Base-by-base conservation (phyloP, 2,329 filamentous ascomycete genomes). In the Aspergillus novofumigatus region DNA sequence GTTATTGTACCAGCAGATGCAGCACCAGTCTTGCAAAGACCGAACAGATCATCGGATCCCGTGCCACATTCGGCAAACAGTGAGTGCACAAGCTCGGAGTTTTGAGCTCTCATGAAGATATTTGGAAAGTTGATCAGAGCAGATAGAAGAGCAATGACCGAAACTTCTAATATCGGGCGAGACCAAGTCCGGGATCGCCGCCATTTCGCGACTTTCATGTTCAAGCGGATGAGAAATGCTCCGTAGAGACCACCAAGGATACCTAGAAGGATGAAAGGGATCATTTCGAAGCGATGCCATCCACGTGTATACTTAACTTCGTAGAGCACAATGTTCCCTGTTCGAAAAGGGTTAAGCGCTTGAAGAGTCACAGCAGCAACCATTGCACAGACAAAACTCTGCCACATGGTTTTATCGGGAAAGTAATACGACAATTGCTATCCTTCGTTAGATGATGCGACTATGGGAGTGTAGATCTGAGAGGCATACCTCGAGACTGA, bases 371-470 rank as follows among this genome's bases (percentile, higher is more conserved):
- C 91, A 20, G 94, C 93, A 17, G 92, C 94, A n/a, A 96, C 91
- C 92, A 97, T 97, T 71, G 94, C 94, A 68, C 94, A 97, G 44
- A 99, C 94, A 69, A 99, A 99, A 68, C 92, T 96, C 73, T 97
- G 94, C 94, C 94, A 99, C 94, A 99, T 97, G 9, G 94, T 97
- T 75, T 97, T 97, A 76, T 97, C 93, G 0, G 94, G 93, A 66
- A 97, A 97, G 74, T 97, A 97, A 73, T 97, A 97, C 0, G 92
- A 96, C 2, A 97, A 80, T 82, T 96, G 91, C 84, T 90, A 42
- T 45, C 55, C 49, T 17, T 55, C 45, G 1, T 44, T 25, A 56
- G 26, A 35, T 45, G 23, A 32, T 20, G 23, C 10, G 25, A 17
- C 42, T 44, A 28, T 41, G 23, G 2, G 10, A 53, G 17, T 26